Percentiles rank a stretch among this genome's conserved stretches.
Conservation (phyloP, 352 stramenopile genomes). For the Phytophthora parvispora region DNA sequence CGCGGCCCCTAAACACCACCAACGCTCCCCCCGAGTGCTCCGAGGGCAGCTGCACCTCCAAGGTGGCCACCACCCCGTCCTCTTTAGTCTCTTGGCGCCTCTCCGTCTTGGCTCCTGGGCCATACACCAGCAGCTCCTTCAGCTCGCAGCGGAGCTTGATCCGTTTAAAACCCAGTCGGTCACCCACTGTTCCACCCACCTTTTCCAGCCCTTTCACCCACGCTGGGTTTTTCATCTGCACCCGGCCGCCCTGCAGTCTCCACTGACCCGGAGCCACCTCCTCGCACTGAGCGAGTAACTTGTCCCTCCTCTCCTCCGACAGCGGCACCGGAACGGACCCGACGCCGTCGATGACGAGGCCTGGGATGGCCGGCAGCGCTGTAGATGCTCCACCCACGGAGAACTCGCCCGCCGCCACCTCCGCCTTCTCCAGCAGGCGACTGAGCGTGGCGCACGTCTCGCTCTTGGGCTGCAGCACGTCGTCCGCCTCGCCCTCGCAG, state of each 20-base stretch:
- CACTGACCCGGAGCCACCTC: not conserved
- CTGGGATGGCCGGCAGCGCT: conserved; percentile 3
- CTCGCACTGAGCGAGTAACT: conserved; percentile 8
- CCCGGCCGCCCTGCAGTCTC: not conserved
- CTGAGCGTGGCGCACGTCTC: not conserved
- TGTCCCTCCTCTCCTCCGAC: not conserved
- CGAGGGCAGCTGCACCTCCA: conserved; percentile 45
- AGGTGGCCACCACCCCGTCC: conserved; percentile 49
- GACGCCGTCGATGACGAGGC: conserved; percentile 15
- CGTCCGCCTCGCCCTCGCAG: not conserved
- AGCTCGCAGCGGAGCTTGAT: conserved; percentile 10
- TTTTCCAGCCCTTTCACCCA: not conserved
- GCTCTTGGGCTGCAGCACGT: not conserved
- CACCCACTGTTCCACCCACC: not conserved
- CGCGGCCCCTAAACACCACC: conserved; percentile 12
- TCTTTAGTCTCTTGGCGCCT: conserved; percentile 51
- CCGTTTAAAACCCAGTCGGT: conserved; percentile 11
- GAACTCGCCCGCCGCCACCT: conserved; percentile 19
- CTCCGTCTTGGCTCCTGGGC: conserved; percentile 36
- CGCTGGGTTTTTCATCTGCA: conserved; percentile 5
- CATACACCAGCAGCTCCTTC: conserved; percentile 59
- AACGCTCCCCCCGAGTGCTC: conserved; percentile 20
- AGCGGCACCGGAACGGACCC: conserved; percentile 7
- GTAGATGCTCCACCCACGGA: not conserved
- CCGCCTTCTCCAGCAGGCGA: conserved; percentile 5